A percentile compares a stretch with the other conserved stretches of the same genome.
Evolutionary conservation across 208 protist species (phyloP).

Genomic region (Polymyxa betae): DNA sequence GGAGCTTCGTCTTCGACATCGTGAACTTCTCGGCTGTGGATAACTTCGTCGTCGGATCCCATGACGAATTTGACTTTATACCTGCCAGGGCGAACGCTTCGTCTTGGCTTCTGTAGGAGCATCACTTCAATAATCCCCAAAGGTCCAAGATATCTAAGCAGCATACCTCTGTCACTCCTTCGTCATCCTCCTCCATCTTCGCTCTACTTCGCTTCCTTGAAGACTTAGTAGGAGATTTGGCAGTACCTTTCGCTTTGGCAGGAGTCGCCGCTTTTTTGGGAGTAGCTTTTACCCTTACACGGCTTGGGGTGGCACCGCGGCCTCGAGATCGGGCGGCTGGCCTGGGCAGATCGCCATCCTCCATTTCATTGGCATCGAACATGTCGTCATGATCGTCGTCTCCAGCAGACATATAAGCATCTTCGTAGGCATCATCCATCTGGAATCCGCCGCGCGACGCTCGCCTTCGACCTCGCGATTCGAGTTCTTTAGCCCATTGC

Average conservation of each 20-base stretch:
- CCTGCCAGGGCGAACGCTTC: neutral
- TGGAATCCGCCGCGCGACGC: constrained; percentile 8
- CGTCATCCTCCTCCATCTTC: neutral
- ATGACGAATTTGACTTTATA: constrained; percentile 9
- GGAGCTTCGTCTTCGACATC: neutral
- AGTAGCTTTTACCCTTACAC: neutral
- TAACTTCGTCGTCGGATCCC: constrained; percentile 4
- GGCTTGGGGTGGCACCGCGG: neutral
- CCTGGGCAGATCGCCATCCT: neutral
- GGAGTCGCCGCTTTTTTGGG: neutral
- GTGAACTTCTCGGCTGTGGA: neutral
- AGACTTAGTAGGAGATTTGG: no score
- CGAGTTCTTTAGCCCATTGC: constrained; percentile 20
- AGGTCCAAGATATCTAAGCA: neutral
- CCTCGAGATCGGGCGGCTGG: neutral
- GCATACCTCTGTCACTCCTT: neutral
- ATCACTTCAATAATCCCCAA: neutral
- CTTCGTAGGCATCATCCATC: neutral
- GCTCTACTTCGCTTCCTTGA: constrained; percentile 17
- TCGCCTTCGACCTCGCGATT: constrained; percentile 8
- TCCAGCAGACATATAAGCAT: neutral
- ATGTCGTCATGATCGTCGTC: constrained; percentile 11
- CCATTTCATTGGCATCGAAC: neutral
- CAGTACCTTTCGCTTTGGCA: neutral
- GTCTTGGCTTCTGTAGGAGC: neutral